These are phyloP conservation scores for Boletellus emodensis DNA, from an alignment of 768 basidiomycete species.

Conservation along the genomic window DNA sequence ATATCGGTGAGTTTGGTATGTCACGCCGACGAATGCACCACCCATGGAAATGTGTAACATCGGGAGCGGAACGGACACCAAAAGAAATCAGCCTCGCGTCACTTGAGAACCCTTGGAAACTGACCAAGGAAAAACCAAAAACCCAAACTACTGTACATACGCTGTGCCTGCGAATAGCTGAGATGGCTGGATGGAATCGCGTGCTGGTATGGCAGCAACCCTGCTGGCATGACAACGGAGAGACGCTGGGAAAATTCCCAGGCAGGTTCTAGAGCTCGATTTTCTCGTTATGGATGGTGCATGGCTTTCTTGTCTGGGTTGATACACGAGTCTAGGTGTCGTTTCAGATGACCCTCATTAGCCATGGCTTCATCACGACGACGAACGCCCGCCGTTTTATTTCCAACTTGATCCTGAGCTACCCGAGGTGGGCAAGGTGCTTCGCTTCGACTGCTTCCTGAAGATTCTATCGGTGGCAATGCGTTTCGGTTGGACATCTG, in stretches of 20 bases:
- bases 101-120: constrained; percentile 55
- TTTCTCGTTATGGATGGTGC: constrained; percentile 76
- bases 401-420: constrained; percentile 67
- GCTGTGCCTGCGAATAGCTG: constrained; percentile 48
- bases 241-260: constrained; percentile 62
- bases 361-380: constrained; percentile 54
- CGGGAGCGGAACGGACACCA: constrained; percentile 71
- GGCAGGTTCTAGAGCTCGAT: constrained; percentile 60
- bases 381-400: constrained; percentile 63
- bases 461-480: constrained; percentile 73
- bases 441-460: constrained; percentile 81
- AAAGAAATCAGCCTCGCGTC: constrained; percentile 56
- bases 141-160: constrained; percentile 68
- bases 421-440: constrained; percentile 62
- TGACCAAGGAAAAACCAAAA: constrained; percentile 62
- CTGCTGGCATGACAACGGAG: constrained; percentile 67
- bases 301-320: neutral
- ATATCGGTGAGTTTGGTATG: constrained; percentile 40
- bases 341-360: constrained; percentile 62
- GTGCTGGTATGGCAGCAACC: constrained; percentile 69
- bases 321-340: neutral
- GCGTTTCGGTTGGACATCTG: constrained; percentile 58
- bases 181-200: neutral
- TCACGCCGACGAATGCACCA: neutral
- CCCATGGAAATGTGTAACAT: constrained; percentile 1